Conservation (phyloP, 495 filamentous ascomycete species). For the Penicillium longicatenatum region DNA sequence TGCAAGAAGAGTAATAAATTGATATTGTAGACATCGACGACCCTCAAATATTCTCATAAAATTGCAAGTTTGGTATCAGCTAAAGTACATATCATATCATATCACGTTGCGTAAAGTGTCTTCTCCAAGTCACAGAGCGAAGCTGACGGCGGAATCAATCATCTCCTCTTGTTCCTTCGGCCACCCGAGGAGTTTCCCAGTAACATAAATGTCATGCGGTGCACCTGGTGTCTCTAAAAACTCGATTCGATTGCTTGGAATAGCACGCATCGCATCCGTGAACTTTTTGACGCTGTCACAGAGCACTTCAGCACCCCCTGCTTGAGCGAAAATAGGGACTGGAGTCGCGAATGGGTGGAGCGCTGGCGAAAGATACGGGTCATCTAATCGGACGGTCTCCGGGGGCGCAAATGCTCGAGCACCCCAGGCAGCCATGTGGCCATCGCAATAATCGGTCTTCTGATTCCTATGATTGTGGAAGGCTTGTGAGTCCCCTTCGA, state of each 20-base stretch:
- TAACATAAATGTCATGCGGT: slow-evolving; percentile 38
- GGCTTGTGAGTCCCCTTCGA: slow-evolving; percentile 9
- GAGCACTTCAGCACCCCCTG: slow-evolving; percentile 38
- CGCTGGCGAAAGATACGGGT: slow-evolving; percentile 33
- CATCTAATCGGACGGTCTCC: slow-evolving; percentile 10
- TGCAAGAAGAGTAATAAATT: not conserved
- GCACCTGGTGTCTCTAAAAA: slow-evolving; percentile 24
- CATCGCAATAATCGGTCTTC: slow-evolving; percentile 30
- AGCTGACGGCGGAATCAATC: slow-evolving; percentile 33
- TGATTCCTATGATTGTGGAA: slow-evolving; percentile 26
- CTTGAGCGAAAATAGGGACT: slow-evolving; percentile 34
- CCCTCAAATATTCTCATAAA: not conserved
- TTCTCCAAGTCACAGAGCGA: slow-evolving; percentile 15
- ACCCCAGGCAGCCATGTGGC: slow-evolving; percentile 34
- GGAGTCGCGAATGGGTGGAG: slow-evolving; percentile 32
- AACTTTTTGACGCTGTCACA: slow-evolving; percentile 30
- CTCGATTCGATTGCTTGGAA: slow-evolving; percentile 22
- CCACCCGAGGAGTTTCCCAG: slow-evolving; percentile 32
- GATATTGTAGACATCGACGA: not conserved
- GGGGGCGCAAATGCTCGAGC: slow-evolving; percentile 22
- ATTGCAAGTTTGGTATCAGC: not conserved
- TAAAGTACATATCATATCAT: not conserved
- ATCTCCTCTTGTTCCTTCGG: slow-evolving; percentile 22
- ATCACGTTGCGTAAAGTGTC: not conserved
- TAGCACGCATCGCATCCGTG: slow-evolving; percentile 26